phyloP scores from a whole-genome alignment of 176 grass and related monocot species.

The Pontederia crassipes region DNA sequence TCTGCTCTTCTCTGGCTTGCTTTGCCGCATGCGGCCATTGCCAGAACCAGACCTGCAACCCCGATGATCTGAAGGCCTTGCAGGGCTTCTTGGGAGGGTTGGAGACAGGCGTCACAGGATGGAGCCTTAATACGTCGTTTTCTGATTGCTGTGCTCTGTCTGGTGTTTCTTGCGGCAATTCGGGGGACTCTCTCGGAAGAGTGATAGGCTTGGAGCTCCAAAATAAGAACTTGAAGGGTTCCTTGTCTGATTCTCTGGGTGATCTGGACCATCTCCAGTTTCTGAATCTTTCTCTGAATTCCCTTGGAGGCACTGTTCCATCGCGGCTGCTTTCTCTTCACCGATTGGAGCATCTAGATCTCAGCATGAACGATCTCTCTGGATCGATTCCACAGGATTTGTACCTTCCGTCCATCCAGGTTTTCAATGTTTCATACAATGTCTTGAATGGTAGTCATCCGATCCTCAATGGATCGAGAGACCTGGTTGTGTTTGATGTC shows the following conservation, averaged over 20 bases:
- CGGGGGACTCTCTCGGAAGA: not conserved
- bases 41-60: not conserved
- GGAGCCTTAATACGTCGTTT: not conserved
- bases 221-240: conserved; percentile 15
- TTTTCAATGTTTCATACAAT: conserved; percentile 19
- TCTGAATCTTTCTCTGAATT: conserved; percentile 6
- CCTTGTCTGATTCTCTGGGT: conserved; percentile 3
- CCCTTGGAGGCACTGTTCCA: conserved; percentile 3
- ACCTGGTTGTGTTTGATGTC: conserved; percentile 27
- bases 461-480: conserved; percentile 10
- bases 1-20: not conserved
- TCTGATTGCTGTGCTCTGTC: not conserved
- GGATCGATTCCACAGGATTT: not conserved
- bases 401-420: conserved; percentile 19
- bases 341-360: conserved; percentile 3
- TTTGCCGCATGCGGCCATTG: not conserved
- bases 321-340: not conserved
- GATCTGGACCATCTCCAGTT: not conserved
- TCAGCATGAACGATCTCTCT: conserved; percentile 3
- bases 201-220: conserved; percentile 9
- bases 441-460: conserved; percentile 30
- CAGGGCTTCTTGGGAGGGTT: not conserved
- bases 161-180: not conserved
- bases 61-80: conserved; percentile 7
- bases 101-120: not conserved